A percentile compares a stretch with the other conserved stretches of the same genome.
Conservation (phyloP, 2,329 filamentous ascomycete species). For the Xylariaceae sp. region DNA sequence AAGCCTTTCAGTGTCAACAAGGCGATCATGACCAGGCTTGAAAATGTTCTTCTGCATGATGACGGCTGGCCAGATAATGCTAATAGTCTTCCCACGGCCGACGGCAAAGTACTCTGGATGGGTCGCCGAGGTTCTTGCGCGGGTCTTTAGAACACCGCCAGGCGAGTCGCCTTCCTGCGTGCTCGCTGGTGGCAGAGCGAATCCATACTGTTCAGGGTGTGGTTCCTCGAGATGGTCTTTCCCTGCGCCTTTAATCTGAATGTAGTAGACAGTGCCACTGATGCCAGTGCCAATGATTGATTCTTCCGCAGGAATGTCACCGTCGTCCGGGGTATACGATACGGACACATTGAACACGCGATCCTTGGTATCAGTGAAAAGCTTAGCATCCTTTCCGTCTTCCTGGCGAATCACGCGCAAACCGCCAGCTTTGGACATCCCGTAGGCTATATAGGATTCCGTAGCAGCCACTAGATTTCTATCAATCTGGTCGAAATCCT, state of each 20-base stretch:
- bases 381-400: constrained; percentile 83
- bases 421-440: constrained; percentile 87
- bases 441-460: constrained; percentile 88
- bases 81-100: constrained; percentile 91
- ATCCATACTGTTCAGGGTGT: constrained; percentile 77
- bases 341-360: constrained; percentile 92
- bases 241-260: constrained; percentile 69
- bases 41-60: constrained; percentile 60
- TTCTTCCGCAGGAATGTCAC: constrained; percentile 60
- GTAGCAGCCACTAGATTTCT: constrained; percentile 88
- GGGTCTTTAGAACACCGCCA: constrained; percentile 90
- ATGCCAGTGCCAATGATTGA: constrained; percentile 88
- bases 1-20: constrained; percentile 83
- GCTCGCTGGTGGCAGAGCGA: constrained; percentile 82
- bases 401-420: constrained; percentile 92
- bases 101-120: constrained; percentile 95
- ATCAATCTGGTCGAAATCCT: constrained; percentile 96
- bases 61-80: constrained; percentile 71
- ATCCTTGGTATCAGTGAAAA: constrained; percentile 88
- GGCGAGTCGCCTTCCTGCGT: constrained; percentile 86
- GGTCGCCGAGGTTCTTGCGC: constrained; percentile 81
- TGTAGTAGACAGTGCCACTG: constrained; percentile 96
- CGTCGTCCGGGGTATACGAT: constrained; percentile 61
- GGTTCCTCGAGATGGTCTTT: constrained; percentile 76
- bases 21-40: constrained; percentile 59